phyloP scores from a whole-genome alignment of 1,284 basidiomycete genomes.

The Naganishia liquefaciens region DNA sequence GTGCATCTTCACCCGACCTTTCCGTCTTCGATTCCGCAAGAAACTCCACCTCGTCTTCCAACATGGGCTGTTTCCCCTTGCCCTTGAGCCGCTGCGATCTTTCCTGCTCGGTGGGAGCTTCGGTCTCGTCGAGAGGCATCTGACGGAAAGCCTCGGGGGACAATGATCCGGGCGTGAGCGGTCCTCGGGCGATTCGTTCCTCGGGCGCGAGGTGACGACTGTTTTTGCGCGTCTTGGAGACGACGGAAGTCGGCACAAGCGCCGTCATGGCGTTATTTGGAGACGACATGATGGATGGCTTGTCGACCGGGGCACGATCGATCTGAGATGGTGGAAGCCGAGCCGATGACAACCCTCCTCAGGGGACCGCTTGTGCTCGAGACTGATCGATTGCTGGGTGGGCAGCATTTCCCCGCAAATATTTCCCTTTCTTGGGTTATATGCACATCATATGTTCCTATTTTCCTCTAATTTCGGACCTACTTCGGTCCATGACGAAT shows the following conservation, averaged over 20 bases:
- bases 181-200: background rate
- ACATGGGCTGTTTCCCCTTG: constrained; percentile 22
- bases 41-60: constrained; percentile 1
- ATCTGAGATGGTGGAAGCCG: background rate
- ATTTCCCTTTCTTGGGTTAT: no score
- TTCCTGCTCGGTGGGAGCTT: no score
- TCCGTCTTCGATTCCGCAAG: background rate
- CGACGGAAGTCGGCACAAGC: constrained; percentile 14
- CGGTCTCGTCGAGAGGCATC: background rate
- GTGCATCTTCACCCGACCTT: background rate
- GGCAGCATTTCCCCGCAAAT: background rate
- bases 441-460: no score
- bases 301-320: background rate
- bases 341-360: no score
- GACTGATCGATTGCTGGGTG: no score
- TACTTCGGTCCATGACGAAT: constrained; percentile 8
- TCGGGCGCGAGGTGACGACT: constrained; percentile 3
- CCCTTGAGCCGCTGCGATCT: background rate
- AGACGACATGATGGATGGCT: background rate
- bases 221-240: constrained; percentile 14
- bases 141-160: no score
- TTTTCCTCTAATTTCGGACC: no score
- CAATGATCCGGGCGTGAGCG: no score
- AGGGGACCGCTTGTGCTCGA: no score
- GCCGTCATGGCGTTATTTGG: constrained; percentile 1